Evolutionary conservation across 208 protist genomes (phyloP), one percentile per base, ranked within the genome.

Genomic region (Borovskyia barvae): DNA sequence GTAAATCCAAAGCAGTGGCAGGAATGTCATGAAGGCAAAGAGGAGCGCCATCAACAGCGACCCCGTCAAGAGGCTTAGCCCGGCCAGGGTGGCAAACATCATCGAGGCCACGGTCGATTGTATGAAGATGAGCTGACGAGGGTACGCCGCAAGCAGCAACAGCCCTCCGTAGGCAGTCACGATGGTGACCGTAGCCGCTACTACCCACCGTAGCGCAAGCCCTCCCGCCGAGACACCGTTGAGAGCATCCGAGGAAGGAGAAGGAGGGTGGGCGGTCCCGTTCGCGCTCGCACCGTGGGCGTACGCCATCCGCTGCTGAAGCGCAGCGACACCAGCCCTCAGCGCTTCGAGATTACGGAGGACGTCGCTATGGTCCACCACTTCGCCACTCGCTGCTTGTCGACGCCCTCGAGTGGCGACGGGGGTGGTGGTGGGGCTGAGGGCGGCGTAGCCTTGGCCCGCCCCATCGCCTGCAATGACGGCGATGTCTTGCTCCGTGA

Each of bases 1-100:
- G 61, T 73, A 91, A 12, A 93, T 49, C 66, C 80, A 87, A 51
- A 91, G 37, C 22, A 82, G 46, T 30, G 75, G 68, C 25, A 83
- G 50, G 15, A 66, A 49, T 14, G 66, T 55, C 42, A 77, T 42
- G 9, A 78, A 30, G 29, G 35, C 45, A 32, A 80, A 67, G 7
- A 87, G 0, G 12, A 80, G 30, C 15, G 62, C 46, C 14, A 33
- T 43, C 1, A 72, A 19, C 14, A 24, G 22, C 24, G 51, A 59
- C 3, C 56, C 54, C 3, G 43, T 37, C 12, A 36, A 40, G 5
- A 81, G 32, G 20, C 61, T 54, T 50, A 74, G 14, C 17, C 59
- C 59, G 14, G 61, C 61, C 12, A 46, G 63, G 20, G 72, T 36
- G 20, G 42, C 54, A 25, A 56, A 76, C 20, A 64, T 45, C 20